Percentiles rank a stretch among this genome's conserved stretches.
phyloP scores from a whole-genome alignment of 2,329 filamentous ascomycete genomes.

The Colletotrichum sublineola region DNA sequence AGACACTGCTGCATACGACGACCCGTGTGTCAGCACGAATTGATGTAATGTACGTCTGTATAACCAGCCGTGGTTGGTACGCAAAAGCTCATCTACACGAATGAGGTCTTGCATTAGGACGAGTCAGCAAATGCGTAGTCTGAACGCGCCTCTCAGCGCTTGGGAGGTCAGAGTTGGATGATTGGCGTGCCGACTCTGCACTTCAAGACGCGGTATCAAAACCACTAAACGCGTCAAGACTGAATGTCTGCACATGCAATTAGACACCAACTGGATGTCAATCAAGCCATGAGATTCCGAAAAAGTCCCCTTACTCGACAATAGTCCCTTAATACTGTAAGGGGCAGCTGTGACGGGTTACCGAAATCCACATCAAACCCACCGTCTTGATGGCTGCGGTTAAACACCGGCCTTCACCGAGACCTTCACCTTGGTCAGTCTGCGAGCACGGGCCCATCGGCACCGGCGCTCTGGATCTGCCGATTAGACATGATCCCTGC shows the following conservation, averaged over 20 bases:
- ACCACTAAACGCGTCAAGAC: conserved; percentile 33
- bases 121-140: background rate
- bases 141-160: conserved; percentile 1
- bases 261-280: background rate
- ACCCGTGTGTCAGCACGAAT: conserved; percentile 29
- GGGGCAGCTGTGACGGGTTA: background rate
- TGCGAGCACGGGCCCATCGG: conserved; percentile 28
- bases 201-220: conserved; percentile 26
- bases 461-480: conserved; percentile 36
- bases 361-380: background rate
- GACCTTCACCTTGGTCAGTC: conserved; percentile 15
- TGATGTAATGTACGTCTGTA: background rate
- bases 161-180: background rate
- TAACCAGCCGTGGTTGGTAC: background rate
- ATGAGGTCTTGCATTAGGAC: background rate
- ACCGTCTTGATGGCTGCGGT: conserved; percentile 1
- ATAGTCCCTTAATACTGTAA: background rate
- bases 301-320: no score
- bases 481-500: conserved; percentile 37
- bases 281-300: no score
- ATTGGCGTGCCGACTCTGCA: conserved; percentile 7
- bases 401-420: conserved; percentile 21
- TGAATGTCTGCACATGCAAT: background rate
- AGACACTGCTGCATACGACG: conserved; percentile 3
- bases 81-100: background rate